A percentile compares a stretch with the other conserved stretches of the same genome.
Conservation (phyloP, 768 basidiomycete genomes). For the Leccinum barrowsii region DNA sequence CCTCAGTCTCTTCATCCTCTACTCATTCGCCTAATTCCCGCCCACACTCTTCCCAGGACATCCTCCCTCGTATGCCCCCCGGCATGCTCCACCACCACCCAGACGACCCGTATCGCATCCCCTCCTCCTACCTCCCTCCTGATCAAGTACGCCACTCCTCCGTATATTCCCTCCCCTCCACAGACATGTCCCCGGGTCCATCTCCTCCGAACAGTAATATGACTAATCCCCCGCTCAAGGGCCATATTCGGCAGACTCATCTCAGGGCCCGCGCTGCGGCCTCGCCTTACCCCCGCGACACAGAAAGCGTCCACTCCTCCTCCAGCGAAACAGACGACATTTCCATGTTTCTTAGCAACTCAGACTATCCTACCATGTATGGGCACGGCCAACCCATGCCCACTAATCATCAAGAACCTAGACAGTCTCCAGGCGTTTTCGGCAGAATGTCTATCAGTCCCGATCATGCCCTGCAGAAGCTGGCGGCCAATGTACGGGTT, state of each 20-base stretch:
- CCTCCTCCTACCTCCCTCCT: constrained; percentile 46
- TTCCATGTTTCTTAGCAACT: constrained; percentile 64
- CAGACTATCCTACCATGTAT: constrained; percentile 71
- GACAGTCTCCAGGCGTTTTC: constrained; percentile 71
- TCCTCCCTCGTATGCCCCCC: constrained; percentile 49
- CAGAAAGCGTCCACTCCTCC: constrained; percentile 82
- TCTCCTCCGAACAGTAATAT: constrained; percentile 76
- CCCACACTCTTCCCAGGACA: constrained; percentile 75
- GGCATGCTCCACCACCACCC: constrained; percentile 46
- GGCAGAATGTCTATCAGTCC: constrained; percentile 72
- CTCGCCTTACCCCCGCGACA: constrained; percentile 83
- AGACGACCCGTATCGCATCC: constrained; percentile 71
- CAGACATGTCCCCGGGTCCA: constrained; percentile 47
- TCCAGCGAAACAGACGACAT: constrained; percentile 89
- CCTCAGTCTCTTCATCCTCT: constrained; percentile 73
- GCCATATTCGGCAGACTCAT: constrained; percentile 70
- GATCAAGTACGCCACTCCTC: constrained; percentile 47
- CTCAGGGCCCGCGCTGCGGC: constrained; percentile 77
- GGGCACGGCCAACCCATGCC: constrained; percentile 40
- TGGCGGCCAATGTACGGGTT: constrained; percentile 81
- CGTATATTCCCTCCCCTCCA: constrained; percentile 38
- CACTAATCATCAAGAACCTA: constrained; percentile 38
- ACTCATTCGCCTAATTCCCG: constrained; percentile 71
- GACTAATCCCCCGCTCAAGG: constrained; percentile 73
- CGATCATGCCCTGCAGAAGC: constrained; percentile 80